Base-by-base conservation (phyloP, 202 grass and related monocot species). In the Elaeis oleifera region DNA sequence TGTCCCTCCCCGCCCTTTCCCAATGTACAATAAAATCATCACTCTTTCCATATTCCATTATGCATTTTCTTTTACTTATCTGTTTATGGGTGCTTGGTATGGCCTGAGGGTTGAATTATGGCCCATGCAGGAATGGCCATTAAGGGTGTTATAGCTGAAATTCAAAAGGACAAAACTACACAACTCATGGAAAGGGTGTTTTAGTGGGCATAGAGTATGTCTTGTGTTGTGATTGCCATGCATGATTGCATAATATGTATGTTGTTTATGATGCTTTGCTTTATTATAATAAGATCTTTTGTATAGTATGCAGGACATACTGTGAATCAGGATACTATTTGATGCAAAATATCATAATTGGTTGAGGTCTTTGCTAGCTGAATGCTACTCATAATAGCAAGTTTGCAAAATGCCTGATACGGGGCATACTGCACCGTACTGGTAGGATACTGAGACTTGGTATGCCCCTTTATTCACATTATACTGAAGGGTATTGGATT, bases 111-210 rank as follows among this genome's bases (percentile, higher is more conserved):
- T 64, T 53, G 57, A 79, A 74, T 71, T 82, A 83, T 90, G 78
- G 22, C 84, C 82, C 75, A 83, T 86, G 92, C 82, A 97, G 88
- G 92, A 81, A 97, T 97, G 92, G 92, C 89, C 89, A 91, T 97
- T 81, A 97, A 97, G 77, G 84, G 92, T 74, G 79, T 97, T 81
- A 84, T 86, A 49, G 77, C 66, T 16, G 88, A 97, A 85, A 92
- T 97, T 68, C 71, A 86, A 79, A 97, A 91, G 62, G 88, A 97
- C 77, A 89, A 86, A 70, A 75, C 58, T 57, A 92, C 92, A 78
- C 63, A 79, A 77, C 82, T 92, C 83, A 84, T 97, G 56, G 71
- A 82, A 84, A 97, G 89, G 88, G 92, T 97, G 51, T 83, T 78
- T 79, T 9, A 18, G 54, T 7, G 18, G 56, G 17, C 24, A 55